Base-by-base conservation (phyloP, 2,329 filamentous ascomycete species). In the Didymella exigua region DNA sequence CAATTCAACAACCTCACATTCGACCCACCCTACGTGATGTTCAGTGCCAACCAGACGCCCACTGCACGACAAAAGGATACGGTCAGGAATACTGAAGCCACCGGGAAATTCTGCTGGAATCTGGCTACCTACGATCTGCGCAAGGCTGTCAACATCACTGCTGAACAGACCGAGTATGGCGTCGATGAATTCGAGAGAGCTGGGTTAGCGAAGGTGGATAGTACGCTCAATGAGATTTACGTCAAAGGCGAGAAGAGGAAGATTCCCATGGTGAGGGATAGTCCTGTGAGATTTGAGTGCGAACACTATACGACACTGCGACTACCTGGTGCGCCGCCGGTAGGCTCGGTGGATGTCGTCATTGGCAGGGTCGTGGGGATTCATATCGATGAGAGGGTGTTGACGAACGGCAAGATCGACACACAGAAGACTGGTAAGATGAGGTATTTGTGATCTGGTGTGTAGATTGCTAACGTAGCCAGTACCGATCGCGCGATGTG, bases 1-100 rank as follows among this genome's bases (percentile, higher is more conserved):
- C 84, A 87, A 70, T 87, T 87, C 77, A 85, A 82, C 70, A 86
- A 86, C 60, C 77, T 87, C 0, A 85, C 82, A 27, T 87, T 85
- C 71, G 83, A 86, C 65, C 84, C 84, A 0, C 84, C 84, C 0
- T 85, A 85, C 63, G 80, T 87, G 24, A 84, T 87, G 80, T 87
- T 87, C 78, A 77, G 76, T 29, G 79, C 81, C 2, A 86, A 87
- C 70, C 82, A 86, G 66, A 83, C 80, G 0, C 71, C 77, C 0
- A 59, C 70, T 8, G 66, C 65, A 2, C 46, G 62, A 0, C 79
- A 81, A 53, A 87, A 87, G 66, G 83, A 87, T 70, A 85, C 80
- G 0, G 82, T 84, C 27, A 69, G 75, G 62, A 87, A 87, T 67
- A 81, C 76, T 59, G 83, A 86, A 66, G 60, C 75, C 5, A 84